Evolutionary conservation across 2,329 filamentous ascomycete genomes (phyloP).

Genomic region (Fusarium coicis): DNA sequence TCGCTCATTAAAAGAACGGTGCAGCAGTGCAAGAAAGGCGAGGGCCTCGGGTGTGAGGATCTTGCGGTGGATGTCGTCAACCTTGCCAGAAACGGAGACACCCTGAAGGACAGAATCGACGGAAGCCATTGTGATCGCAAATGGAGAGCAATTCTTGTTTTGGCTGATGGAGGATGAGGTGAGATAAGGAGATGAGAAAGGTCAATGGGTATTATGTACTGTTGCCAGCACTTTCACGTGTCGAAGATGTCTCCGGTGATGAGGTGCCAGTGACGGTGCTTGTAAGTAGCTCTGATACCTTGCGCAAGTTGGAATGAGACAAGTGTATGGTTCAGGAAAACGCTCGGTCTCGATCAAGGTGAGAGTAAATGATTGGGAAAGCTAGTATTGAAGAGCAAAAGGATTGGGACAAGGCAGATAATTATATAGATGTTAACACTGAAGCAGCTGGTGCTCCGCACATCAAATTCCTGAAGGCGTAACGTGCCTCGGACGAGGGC

Average conservation of each 20-base stretch:
- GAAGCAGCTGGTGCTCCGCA: slow-evolving; percentile 33
- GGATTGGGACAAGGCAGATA: not conserved
- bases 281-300: slow-evolving; percentile 13
- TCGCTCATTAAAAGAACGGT: slow-evolving; percentile 91
- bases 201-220: slow-evolving; percentile 12
- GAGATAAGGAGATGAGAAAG: slow-evolving; percentile 1
- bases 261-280: slow-evolving; percentile 17
- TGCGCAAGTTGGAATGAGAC: not conserved
- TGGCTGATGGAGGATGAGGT: slow-evolving; percentile 5
- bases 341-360: not conserved
- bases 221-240: slow-evolving; percentile 48
- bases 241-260: slow-evolving; percentile 38
- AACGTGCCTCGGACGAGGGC: slow-evolving; percentile 37
- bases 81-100: slow-evolving; percentile 83
- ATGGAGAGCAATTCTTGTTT: not conserved
- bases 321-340: not conserved
- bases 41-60: slow-evolving; percentile 91
- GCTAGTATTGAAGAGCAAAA: not conserved
- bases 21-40: slow-evolving; percentile 91
- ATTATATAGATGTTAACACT: slow-evolving; percentile 28
- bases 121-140: slow-evolving; percentile 65
- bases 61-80: slow-evolving; percentile 84
- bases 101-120: slow-evolving; percentile 85
- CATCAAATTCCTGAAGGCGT: slow-evolving; percentile 33
- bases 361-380: not conserved